phyloP scores from a whole-genome alignment of 108 stramenopile species.

The Parmales sp. region DNA sequence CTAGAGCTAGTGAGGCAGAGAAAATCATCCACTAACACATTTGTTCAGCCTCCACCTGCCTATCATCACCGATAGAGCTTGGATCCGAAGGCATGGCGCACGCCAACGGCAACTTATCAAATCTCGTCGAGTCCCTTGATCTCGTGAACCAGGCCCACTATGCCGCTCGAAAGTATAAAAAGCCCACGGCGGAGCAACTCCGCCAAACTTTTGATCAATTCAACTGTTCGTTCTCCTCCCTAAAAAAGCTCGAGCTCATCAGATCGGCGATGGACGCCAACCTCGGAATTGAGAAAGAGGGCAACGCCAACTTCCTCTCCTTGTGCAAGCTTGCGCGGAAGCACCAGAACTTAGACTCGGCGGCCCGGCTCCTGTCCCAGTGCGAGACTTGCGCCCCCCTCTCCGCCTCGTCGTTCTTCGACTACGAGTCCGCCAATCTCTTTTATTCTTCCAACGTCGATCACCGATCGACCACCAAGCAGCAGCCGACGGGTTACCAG shows the following conservation, averaged over 20 bases:
- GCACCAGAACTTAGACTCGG: not conserved
- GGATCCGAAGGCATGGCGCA: not conserved
- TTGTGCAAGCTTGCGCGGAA: not conserved
- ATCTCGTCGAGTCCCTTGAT: not conserved
- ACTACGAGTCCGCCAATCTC: not conserved
- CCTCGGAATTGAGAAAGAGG: not conserved
- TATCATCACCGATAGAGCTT: not conserved
- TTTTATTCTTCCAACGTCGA: not conserved
- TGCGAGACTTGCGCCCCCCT: not conserved
- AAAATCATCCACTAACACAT: no score
- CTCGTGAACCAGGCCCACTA: not conserved
- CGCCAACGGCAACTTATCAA: not conserved
- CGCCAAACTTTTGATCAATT: no score
- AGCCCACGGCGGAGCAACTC: no score
- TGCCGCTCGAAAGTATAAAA: not conserved
- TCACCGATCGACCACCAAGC: not conserved
- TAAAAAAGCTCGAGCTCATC: not conserved
- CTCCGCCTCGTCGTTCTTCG: not conserved
- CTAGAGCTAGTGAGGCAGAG: no score
- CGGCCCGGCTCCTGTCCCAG: not conserved
- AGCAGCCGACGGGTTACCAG: not conserved
- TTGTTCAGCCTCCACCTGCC: no score
- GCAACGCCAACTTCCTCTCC: not conserved
- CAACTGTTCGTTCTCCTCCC: no score
- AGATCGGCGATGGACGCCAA: not conserved